phyloP scores from a whole-genome alignment of 192 early-diverging fungal genomes.

The Coemansia sp. region DNA sequence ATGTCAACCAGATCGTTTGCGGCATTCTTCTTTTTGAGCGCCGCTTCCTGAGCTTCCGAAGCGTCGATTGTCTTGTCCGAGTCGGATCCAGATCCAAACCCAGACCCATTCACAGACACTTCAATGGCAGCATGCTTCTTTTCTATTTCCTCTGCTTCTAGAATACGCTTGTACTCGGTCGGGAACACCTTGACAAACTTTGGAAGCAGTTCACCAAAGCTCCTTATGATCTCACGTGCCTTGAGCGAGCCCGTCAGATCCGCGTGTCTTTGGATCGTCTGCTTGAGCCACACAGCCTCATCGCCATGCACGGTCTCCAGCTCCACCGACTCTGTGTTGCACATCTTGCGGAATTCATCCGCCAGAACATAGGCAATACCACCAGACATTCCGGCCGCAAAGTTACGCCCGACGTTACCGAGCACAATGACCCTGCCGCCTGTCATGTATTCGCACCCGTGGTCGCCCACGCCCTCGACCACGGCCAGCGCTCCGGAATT shows the following conservation, averaged over 20 bases:
- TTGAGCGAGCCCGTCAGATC: conserved; percentile 77
- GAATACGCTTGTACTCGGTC: conserved; percentile 81
- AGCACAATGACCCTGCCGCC: conserved; percentile 91
- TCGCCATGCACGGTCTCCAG: conserved; percentile 77
- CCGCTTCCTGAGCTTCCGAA: conserved; percentile 10
- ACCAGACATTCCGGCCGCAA: conserved; percentile 98
- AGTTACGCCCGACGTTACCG: conserved; percentile 90
- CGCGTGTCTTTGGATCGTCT: conserved; percentile 78
- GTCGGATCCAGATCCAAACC: conserved; percentile 11
- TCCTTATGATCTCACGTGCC: conserved; percentile 68
- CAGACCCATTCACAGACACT: neutral
- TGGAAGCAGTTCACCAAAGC: conserved; percentile 70
- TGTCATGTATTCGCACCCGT: conserved; percentile 99
- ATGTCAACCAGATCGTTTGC: conserved; percentile 79
- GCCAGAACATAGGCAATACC: conserved; percentile 96
- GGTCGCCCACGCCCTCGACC: conserved; percentile 96
- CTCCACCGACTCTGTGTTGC: conserved; percentile 92
- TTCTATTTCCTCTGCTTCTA: conserved; percentile 64
- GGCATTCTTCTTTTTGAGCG: neutral
- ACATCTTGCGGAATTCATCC: conserved; percentile 61
- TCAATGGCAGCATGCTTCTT: neutral
- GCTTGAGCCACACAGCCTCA: conserved; percentile 74
- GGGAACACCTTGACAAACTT: conserved; percentile 94
- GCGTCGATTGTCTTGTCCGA: conserved; percentile 41
- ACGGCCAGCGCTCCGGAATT: conserved; percentile 97